These are phyloP conservation scores for Lasiodiplodia citricola DNA, from an alignment of 2,329 filamentous ascomycete species.

Conservation along the genomic window DNA sequence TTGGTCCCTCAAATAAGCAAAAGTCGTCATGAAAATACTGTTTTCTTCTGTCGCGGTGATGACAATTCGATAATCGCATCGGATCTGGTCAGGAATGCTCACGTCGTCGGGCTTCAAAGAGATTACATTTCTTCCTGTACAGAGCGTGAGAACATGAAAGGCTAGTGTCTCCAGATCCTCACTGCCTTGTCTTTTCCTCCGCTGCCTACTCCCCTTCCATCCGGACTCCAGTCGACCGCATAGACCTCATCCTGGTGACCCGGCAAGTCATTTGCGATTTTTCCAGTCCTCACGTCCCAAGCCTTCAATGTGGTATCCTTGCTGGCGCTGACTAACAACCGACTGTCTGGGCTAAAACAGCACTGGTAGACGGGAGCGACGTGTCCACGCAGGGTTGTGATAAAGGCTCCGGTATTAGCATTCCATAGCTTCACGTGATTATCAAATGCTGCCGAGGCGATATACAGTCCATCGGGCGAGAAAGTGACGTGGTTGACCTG, in stretches of 20 bases:
- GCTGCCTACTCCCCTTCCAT: slow-evolving; percentile 86
- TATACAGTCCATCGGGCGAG: slow-evolving; percentile 84
- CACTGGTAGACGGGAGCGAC: slow-evolving; percentile 92
- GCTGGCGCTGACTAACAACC: slow-evolving; percentile 83
- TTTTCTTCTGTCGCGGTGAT: neutral
- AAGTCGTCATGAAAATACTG: neutral
- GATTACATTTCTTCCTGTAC: neutral
- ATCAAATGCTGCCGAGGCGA: slow-evolving; percentile 90
- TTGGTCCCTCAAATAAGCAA: neutral
- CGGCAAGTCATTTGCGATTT: slow-evolving; percentile 80
- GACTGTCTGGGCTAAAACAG: slow-evolving; percentile 88
- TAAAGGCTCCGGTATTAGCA: slow-evolving; percentile 75
- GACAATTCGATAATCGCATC: neutral
- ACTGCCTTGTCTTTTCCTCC: slow-evolving; percentile 89
- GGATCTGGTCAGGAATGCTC: neutral
- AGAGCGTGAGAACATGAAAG: neutral
- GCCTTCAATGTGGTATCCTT: slow-evolving; percentile 95
- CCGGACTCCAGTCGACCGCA: slow-evolving; percentile 92
- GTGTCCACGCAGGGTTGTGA: slow-evolving; percentile 86
- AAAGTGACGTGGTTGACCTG: slow-evolving; percentile 96
- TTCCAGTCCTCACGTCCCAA: slow-evolving; percentile 87
- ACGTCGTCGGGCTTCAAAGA: neutral
- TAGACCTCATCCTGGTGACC: slow-evolving; percentile 94
- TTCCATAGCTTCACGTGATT: slow-evolving; percentile 96
- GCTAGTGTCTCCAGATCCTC: slow-evolving; percentile 66